A percentile compares a stretch with the other conserved stretches of the same genome.
phyloP scores from a whole-genome alignment of 257 asterid species.

The Verbascum thapsus region DNA sequence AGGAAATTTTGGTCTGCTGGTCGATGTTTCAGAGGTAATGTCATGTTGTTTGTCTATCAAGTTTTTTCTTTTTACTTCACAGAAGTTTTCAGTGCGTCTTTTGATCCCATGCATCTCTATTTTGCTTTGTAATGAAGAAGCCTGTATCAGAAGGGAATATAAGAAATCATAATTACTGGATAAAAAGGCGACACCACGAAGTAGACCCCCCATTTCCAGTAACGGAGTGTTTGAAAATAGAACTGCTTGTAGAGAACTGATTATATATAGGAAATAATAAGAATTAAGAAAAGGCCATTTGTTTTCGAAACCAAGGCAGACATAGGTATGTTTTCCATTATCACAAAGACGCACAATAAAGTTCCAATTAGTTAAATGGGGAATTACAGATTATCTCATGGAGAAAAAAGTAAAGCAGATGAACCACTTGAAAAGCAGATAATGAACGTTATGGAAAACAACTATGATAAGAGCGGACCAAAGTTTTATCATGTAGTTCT shows the following conservation, averaged over 20 bases:
- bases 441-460: background rate
- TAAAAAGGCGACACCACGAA: background rate
- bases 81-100: conserved; percentile 22
- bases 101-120: conserved; percentile 34
- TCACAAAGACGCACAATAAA: conserved; percentile 1
- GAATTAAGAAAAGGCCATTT: no score
- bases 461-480: conserved; percentile 8
- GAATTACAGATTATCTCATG: background rate
- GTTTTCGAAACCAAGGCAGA: no score
- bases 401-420: background rate
- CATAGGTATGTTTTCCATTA: no score
- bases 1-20: conserved; percentile 19
- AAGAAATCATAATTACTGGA: background rate
- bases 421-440: conserved; percentile 7
- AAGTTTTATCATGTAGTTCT: background rate
- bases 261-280: no score
- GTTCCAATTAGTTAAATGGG: background rate
- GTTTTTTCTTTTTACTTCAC: conserved; percentile 14
- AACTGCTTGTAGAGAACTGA: no score
- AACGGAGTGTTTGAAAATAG: no score
- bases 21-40: conserved; percentile 11
- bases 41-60: conserved; percentile 2
- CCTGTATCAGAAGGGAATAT: conserved; percentile 11
- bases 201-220: no score
- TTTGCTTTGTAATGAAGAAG: conserved; percentile 11